Evolutionary conservation across 495 filamentous ascomycete genomes (phyloP).

Genomic region (Hyaloscypha finlandica): DNA sequence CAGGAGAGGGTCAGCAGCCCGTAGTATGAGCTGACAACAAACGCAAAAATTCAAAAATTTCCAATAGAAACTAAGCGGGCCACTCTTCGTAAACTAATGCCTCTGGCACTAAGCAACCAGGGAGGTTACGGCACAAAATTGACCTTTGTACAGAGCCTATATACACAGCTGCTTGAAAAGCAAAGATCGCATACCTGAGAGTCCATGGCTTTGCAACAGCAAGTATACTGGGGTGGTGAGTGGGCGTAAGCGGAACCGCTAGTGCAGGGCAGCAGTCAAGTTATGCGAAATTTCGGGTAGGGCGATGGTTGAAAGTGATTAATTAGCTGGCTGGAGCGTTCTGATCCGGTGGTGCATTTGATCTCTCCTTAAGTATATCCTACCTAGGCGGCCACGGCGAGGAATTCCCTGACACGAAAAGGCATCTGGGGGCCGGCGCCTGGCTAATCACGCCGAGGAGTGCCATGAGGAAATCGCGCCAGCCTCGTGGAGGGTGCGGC

Average conservation of each 20-base stretch:
- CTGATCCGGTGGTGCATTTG: too few species aligned
- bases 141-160: not conserved
- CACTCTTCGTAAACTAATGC: constrained; percentile 3
- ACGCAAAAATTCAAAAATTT: not conserved
- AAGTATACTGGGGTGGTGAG: not conserved
- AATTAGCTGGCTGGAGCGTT: not conserved
- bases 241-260: too few species aligned
- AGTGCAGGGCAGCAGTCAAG: not conserved
- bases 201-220: not conserved
- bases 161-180: not conserved
- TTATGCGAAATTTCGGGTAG: not conserved
- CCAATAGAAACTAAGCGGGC: not conserved
- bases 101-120: not conserved
- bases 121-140: not conserved
- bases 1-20: not conserved
- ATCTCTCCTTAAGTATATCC: too few species aligned
- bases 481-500: too few species aligned
- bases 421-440: too few species aligned
- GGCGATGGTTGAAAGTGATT: not conserved
- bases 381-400: too few species aligned
- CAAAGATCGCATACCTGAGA: not conserved
- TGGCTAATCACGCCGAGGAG: too few species aligned
- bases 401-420: too few species aligned
- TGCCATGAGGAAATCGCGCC: too few species aligned
- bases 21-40: not conserved